Base-by-base conservation (phyloP, 2,329 filamentous ascomycete species). In the Trichoderma sp. region DNA sequence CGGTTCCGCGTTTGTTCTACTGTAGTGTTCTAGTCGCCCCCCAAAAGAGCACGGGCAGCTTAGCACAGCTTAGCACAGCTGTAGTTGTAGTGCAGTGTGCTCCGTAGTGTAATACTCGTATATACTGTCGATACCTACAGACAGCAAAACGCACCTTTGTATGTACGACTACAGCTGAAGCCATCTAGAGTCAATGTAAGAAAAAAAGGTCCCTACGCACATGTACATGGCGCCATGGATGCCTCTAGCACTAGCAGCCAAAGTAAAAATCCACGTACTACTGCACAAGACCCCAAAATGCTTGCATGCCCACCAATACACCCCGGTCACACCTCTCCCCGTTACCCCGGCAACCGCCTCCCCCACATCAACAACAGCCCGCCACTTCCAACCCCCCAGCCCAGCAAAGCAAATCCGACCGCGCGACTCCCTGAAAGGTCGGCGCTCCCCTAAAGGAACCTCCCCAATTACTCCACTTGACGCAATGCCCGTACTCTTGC, bases 351-450 rank as follows among this genome's bases (percentile, higher is more conserved):
- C 74, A 75, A 76, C 74, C 51, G 12, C 28, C 34, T 39, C 71
- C 73, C 74, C 74, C 71, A 74, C 71, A 74, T 74, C 74, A 75
- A 75, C 74, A 75, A 70, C 14, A 68, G 53, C 32, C 65, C 65
- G 34, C 53, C 65, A 51, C 66, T 32, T 24, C 66, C 30, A 57
- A 32, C 56, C 56, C 26, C 32, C 66, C 34, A 51, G 36, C 57
- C 39, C 57, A 60, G 57, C 39, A 39, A 39, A 43, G 39, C 39
- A 43, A 24, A 51, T 39, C 32, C 53, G 51, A 34, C 32, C 15
- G 66, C 56, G 66, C 66, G 66, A 61, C 67, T 68, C 65, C 65
- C 65, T 68, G 65, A 58, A 68, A 68, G 28, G 36, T 68, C 51
- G 65, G 56, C 72, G 57, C 66, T 65, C 36, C 68, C 67, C 70